Percentiles rank a stretch among this genome's conserved stretches.
phyloP scores from a whole-genome alignment of 352 stramenopile genomes.

The Phytophthora multivora region DNA sequence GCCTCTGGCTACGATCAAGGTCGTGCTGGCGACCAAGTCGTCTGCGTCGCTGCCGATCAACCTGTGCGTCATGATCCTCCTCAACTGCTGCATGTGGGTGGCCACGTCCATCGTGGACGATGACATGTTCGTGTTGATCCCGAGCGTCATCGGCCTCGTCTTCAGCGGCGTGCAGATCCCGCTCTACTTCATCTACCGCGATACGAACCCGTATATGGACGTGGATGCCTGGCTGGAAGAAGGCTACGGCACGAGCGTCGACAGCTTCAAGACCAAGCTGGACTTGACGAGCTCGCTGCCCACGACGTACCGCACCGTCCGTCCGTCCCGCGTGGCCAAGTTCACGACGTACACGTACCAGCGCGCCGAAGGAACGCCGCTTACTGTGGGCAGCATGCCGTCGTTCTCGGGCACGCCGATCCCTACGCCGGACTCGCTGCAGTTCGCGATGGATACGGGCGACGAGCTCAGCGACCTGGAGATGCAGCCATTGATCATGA shows the following conservation, averaged over 20 bases:
- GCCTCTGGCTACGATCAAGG: conserved; percentile 52
- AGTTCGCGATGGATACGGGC: conserved; percentile 13
- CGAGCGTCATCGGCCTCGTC: conserved; percentile 44
- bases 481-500: conserved; percentile 30
- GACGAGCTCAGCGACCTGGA: conserved; percentile 20
- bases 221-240: conserved; percentile 26
- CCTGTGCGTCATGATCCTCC: conserved; percentile 48
- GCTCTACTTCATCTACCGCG: conserved; percentile 60
- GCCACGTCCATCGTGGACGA: conserved; percentile 47
- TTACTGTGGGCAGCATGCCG: conserved; percentile 15
- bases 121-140: conserved; percentile 54
- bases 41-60: conserved; percentile 57
- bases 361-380: conserved; percentile 25
- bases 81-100: conserved; percentile 67
- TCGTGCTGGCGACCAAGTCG: conserved; percentile 59
- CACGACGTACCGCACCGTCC: conserved; percentile 25
- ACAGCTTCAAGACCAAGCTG: conserved; percentile 13
- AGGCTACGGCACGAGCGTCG: conserved; percentile 20
- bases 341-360: conserved; percentile 30
- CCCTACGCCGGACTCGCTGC: conserved; percentile 5
- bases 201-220: conserved; percentile 18
- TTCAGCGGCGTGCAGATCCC: conserved; percentile 52
- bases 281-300: conserved; percentile 3
- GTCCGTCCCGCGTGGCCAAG: conserved; percentile 29
- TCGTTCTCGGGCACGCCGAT: conserved; percentile 22